These are phyloP conservation scores for Nymphaea colorata DNA, from an alignment of 164 flowering plant species.

Conservation along the genomic window DNA sequence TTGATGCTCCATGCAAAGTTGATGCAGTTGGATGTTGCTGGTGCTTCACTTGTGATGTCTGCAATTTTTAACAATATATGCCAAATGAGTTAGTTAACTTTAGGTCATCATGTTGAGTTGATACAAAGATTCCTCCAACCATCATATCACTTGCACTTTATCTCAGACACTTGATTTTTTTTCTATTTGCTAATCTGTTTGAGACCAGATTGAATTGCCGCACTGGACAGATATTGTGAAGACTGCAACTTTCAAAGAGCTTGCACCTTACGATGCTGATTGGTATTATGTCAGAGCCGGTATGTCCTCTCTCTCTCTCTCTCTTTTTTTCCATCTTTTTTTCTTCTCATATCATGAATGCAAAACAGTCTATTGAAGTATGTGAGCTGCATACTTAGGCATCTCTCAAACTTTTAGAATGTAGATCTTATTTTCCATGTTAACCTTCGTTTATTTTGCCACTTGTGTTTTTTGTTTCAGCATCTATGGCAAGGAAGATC, in stretches of 20 bases:
- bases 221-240: constrained; percentile 86
- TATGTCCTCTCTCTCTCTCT: constrained; percentile 9
- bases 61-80: neutral
- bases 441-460: too few relatives aligned
- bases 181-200: neutral
- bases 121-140: neutral
- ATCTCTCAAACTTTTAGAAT: too few relatives aligned
- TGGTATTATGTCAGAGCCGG: constrained; percentile 92
- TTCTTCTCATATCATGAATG: neutral
- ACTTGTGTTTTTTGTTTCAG: constrained; percentile 18
- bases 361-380: neutral
- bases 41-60: neutral
- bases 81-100: neutral
- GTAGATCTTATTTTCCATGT: too few relatives aligned
- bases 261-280: constrained; percentile 88
- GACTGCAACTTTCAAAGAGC: constrained; percentile 73
- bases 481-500: constrained; percentile 62
- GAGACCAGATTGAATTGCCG: constrained; percentile 67
- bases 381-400: too few relatives aligned
- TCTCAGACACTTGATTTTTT: too few relatives aligned
- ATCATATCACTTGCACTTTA: neutral
- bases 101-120: neutral
- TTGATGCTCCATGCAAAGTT: too few relatives aligned
- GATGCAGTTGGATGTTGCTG: neutral
- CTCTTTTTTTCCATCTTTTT: neutral